Percentiles rank a stretch among this genome's conserved stretches.
Conservation (phyloP, 345 rosid species). For the Erucastrum elatum region DNA sequence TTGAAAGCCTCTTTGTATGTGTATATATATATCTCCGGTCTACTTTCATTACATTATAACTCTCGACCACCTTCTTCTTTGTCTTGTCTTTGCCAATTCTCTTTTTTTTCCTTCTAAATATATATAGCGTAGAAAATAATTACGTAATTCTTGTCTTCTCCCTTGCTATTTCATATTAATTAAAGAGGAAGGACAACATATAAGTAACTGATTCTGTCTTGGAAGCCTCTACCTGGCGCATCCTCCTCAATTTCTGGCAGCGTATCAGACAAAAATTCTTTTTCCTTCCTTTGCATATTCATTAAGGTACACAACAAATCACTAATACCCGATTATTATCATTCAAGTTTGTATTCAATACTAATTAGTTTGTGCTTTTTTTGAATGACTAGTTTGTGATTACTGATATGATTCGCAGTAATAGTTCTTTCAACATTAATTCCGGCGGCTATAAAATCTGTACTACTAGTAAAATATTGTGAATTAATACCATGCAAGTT, state of each 20-base stretch:
- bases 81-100: constrained; percentile 6
- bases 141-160: constrained; percentile 19
- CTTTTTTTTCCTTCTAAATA: neutral
- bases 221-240: constrained; percentile 25
- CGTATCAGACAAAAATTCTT: constrained; percentile 34
- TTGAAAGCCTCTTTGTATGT: constrained; percentile 2
- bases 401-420: neutral
- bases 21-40: neutral
- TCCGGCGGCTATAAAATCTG: constrained; percentile 17
- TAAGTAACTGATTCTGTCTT: constrained; percentile 14
- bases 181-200: constrained; percentile 2
- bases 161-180: neutral
- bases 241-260: constrained; percentile 30
- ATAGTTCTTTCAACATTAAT: neutral
- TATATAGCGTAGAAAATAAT: constrained; percentile 15
- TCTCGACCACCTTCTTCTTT: constrained; percentile 5
- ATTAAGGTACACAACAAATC: constrained; percentile 23
- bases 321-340: neutral
- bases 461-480: constrained; percentile 19
- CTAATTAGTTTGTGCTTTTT: neutral
- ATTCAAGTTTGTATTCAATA: neutral
- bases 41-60: constrained; percentile 1
- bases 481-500: neutral
- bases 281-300: constrained; percentile 6
- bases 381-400: neutral